Evolutionary conservation across 2,329 filamentous ascomycete species (phyloP), one percentile per base, ranked within the genome.

Genomic region (Dothideomycetidae sp.): DNA sequence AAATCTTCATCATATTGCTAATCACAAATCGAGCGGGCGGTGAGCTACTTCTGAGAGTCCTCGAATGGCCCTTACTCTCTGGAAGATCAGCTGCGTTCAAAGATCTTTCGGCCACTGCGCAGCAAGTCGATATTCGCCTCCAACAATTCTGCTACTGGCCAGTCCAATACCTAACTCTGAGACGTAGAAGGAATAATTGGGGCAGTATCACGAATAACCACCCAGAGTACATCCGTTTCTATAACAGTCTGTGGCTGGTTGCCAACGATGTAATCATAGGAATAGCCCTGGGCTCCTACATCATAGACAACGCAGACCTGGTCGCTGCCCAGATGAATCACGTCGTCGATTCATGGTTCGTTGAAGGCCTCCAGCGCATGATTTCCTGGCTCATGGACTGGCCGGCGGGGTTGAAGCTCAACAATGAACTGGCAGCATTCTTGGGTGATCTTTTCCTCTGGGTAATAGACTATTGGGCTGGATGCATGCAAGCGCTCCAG

Each of bases 101-200:
- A 55, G 90, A 98, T 54, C 75, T 96, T 31, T 96, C 86, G 19
- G 90, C 90, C 10, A 96, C 88, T 0, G 90, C 90, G 15, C 90
- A 98, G 56, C 90, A 98, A 58, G 78, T 98, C 23, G 90, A 98
- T 59, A 94, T 98, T 46, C 81, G 90, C 4, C 69, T 98, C 14
- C 85, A 96, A 54, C 90, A 98, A 55, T 96, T 96, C 54, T 96
- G 88, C 59, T 98, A 98, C 57, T 96, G 88, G 86, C 92, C 90
- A 2, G 84, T 93, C 59, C 88, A 98, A 56, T 94, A 96, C 54
- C 70, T 88, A 30, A 96, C 85, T 11, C 60, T 98, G 32, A 78
- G 86, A n/a, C 77, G 82, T 52, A 71, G 86, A 28, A 92, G 93
- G 53, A 76, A 78, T 44, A 84, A 93, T 49, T 96, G 90, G 88